These are phyloP conservation scores for Excoecaria cochinchinensis DNA, from an alignment of 345 rosid species.

Conservation along the genomic window DNA sequence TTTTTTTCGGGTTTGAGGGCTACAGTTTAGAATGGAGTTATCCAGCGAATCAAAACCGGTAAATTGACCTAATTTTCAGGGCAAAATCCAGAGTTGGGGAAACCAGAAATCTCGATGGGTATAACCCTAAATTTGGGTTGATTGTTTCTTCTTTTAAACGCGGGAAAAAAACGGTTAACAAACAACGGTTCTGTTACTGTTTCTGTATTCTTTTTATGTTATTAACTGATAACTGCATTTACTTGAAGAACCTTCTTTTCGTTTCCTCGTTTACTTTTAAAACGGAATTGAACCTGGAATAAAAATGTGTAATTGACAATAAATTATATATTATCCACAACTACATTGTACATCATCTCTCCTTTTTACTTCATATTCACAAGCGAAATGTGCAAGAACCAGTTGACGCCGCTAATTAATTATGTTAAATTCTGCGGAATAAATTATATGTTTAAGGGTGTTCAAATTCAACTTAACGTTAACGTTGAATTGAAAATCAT, in stretches of 20 bases:
- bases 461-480: too few species aligned
- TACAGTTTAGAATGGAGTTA: background rate
- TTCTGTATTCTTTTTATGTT: background rate
- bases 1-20: slow-evolving; percentile 4
- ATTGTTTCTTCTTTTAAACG: background rate
- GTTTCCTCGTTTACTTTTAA: background rate
- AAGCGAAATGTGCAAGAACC: too few species aligned
- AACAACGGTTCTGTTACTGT: background rate
- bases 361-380: too few species aligned
- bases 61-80: slow-evolving; percentile 20
- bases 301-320: too few species aligned
- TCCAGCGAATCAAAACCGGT: slow-evolving; percentile 8
- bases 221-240: background rate
- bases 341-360: too few species aligned
- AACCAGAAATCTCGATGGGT: background rate
- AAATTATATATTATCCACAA: too few species aligned
- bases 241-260: background rate
- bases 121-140: background rate
- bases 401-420: too few species aligned
- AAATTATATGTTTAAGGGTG: too few species aligned
- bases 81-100: background rate
- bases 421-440: too few species aligned
- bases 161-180: slow-evolving; percentile 11
- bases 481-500: too few species aligned
- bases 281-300: too few species aligned